These are phyloP conservation scores for Puccinia hordei DNA, from an alignment of 1,284 basidiomycete genomes.

Conservation along the genomic window DNA sequence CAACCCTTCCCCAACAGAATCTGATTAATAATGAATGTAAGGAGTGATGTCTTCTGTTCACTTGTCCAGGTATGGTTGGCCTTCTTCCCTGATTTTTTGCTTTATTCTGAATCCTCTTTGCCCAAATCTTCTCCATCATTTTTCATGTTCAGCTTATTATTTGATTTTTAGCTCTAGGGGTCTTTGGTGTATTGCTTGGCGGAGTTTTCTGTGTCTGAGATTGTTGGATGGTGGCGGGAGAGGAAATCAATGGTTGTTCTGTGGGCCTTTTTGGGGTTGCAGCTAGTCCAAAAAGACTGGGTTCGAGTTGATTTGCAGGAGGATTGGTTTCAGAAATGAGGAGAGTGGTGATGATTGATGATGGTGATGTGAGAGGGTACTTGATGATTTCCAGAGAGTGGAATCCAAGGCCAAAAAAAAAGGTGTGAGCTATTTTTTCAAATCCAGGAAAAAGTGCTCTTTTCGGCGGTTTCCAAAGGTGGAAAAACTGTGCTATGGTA, in stretches of 20 bases:
- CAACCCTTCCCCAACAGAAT: neutral
- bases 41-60: neutral
- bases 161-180: neutral
- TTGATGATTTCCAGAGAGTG: neutral
- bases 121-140: neutral
- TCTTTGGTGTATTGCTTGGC: neutral
- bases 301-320: neutral
- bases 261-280: neutral
- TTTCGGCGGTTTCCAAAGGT: neutral
- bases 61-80: conserved; percentile 10
- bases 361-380: neutral
- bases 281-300: neutral
- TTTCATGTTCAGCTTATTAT: neutral
- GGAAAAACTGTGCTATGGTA: neutral
- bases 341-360: neutral
- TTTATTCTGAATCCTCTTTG: neutral
- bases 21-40: neutral
- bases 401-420: conserved; percentile 1
- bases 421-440: neutral
- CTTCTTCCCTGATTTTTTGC: neutral
- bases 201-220: neutral
- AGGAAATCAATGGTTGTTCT: too few species aligned
- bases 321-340: too few species aligned
- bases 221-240: too few species aligned
- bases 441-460: neutral